Evolutionary conservation across 305 asterid species (phyloP).

Genomic region (Fraxinus latifolia): DNA sequence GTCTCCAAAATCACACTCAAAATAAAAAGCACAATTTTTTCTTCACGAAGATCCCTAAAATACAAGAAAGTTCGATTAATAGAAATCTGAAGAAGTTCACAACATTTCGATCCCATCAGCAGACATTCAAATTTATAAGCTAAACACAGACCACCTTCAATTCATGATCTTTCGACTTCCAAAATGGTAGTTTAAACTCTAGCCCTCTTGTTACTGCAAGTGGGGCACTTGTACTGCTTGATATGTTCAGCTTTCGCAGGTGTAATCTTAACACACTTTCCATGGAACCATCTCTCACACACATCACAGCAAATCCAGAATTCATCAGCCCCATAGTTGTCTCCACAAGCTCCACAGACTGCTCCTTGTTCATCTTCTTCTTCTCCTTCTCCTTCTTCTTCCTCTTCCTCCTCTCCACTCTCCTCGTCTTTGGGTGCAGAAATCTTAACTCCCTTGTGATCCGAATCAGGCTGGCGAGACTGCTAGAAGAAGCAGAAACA

Average conservation of each 20-base stretch:
- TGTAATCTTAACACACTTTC: constrained; percentile 58
- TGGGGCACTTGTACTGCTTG: constrained; percentile 63
- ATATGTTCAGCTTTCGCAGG: constrained; percentile 59
- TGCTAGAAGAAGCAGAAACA: constrained; percentile 29
- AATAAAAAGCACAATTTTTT: background rate
- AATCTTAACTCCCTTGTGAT: constrained; percentile 41
- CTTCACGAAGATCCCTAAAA: background rate
- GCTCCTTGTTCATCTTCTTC: constrained; percentile 47
- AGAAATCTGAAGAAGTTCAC: background rate
- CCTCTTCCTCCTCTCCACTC: constrained; percentile 44
- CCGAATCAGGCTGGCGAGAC: constrained; percentile 49
- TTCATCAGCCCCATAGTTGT: constrained; percentile 39
- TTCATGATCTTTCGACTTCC: background rate
- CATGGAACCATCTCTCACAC: constrained; percentile 63
- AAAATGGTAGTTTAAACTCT: constrained; percentile 24
- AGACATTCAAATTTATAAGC: background rate
- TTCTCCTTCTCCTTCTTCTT: background rate
- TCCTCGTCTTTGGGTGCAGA: constrained; percentile 50
- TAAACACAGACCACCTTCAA: background rate
- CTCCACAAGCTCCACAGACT: constrained; percentile 57
- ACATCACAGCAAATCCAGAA: constrained; percentile 63
- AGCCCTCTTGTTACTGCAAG: constrained; percentile 40
- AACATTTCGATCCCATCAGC: background rate
- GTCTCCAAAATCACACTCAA: background rate
- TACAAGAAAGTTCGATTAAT: background rate